Conservation (phyloP, 345 rosid species). For the Noccaea caerulescens region DNA sequence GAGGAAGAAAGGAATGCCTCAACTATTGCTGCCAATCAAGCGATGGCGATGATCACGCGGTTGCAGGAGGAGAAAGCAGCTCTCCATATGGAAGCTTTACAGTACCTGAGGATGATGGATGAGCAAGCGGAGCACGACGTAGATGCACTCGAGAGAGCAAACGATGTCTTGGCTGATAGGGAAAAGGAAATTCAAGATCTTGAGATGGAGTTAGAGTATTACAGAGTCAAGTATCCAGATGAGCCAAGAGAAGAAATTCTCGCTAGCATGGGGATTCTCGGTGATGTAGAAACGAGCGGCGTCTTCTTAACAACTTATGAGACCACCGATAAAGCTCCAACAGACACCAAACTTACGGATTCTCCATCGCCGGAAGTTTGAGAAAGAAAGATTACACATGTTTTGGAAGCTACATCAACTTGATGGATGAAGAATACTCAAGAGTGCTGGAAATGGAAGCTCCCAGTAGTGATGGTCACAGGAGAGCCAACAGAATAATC, state of each 20-base stretch:
- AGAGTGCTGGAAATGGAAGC: slow-evolving; percentile 37
- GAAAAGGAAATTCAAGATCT: slow-evolving; percentile 77
- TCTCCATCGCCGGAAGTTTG: slow-evolving; percentile 41
- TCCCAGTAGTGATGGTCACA: slow-evolving; percentile 29
- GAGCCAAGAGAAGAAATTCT: slow-evolving; percentile 43
- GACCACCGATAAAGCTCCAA: slow-evolving; percentile 26
- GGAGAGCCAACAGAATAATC: slow-evolving; percentile 32
- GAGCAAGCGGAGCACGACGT: slow-evolving; percentile 81
- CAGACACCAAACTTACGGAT: slow-evolving; percentile 36
- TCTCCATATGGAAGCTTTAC: slow-evolving; percentile 80
- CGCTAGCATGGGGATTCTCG: slow-evolving; percentile 41
- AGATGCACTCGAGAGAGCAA: slow-evolving; percentile 68
- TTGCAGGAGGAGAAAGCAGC: slow-evolving; percentile 88
- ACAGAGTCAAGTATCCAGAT: slow-evolving; percentile 48
- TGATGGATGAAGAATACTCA: slow-evolving; percentile 28
- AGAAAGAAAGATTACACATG: slow-evolving; percentile 45
- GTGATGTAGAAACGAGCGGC: slow-evolving; percentile 19
- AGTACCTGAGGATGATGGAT: slow-evolving; percentile 90
- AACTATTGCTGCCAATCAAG: slow-evolving; percentile 65
- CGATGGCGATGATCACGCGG: slow-evolving; percentile 88
- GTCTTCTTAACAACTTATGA: slow-evolving; percentile 25
- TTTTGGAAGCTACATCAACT: slow-evolving; percentile 49
- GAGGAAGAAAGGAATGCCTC: slow-evolving; percentile 83
- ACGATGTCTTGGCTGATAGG: slow-evolving; percentile 65
- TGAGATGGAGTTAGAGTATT: slow-evolving; percentile 68